Base-by-base conservation (phyloP, 495 filamentous ascomycete species). In the Trichoderma virens region DNA sequence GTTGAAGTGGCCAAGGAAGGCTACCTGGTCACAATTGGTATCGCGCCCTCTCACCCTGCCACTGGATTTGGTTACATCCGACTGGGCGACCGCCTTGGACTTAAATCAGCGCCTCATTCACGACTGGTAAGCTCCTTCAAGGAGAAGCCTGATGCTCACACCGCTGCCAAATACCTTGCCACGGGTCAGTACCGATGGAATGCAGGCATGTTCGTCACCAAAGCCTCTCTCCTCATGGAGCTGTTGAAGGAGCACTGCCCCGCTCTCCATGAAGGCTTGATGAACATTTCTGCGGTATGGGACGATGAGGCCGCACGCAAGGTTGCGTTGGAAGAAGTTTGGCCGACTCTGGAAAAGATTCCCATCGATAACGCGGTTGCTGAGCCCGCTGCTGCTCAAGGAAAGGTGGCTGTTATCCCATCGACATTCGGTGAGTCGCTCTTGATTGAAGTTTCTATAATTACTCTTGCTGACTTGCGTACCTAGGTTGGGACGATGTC, bases 161-260 rank as follows among this genome's bases (percentile, higher is more conserved):
- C 51, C 30, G 51, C 51, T 56, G 51, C 51, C 51, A 56, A 56
- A 28, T 56, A 56, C 51, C 51, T 56, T 9, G 51, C 51, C 18
- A 56, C 51, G 23, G 51, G 51, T 11, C 51, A 56, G 51, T 56
- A 56, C 51, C 51, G 51, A 27, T 56, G 51, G 51, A 56, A 56
- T 30, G 51, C 51, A 9, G 51, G 51, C 25, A 56, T 56, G 51
- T 56, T 56, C 25, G 51, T 56, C 51, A 56, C 51, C 51, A 56
- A 56, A 25, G 51, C 51, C 51, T 56, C 51, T 56, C 25, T 56
- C 25, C 51, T 56, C 4, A 56, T 56, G 51, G 51, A 56, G 27
- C 16, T 56, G 51, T 8, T 56, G 9, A 56, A 56, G 27, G 51
- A 56, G 51, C 23, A 56, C 51, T 56, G 51, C 51, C 51, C 51